Conservation (phyloP, 805 yeast genomes). For the Kluyveromyces siamensis region DNA sequence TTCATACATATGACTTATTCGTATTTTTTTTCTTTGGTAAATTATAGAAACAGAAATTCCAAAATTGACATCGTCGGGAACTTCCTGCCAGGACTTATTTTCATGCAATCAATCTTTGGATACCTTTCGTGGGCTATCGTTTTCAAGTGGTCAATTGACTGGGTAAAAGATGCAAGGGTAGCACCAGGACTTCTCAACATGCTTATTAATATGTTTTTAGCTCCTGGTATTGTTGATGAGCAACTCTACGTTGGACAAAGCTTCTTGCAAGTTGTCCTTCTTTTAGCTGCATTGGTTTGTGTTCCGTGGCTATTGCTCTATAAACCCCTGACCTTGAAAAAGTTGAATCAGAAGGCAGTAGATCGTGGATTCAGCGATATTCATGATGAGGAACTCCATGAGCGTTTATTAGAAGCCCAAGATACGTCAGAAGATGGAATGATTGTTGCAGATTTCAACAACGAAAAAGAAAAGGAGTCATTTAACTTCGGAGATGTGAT, state of each 20-base stretch:
- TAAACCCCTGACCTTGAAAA: slow-evolving; percentile 70
- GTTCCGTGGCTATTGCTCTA: slow-evolving; percentile 86
- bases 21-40: slow-evolving; percentile 73
- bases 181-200: slow-evolving; percentile 93
- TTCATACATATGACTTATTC: slow-evolving; percentile 91
- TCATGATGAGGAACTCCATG: slow-evolving; percentile 26
- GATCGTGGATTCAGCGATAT: slow-evolving; percentile 35
- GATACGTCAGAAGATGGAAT: slow-evolving; percentile 45
- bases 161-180: slow-evolving; percentile 66
- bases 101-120: slow-evolving; percentile 96
- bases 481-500: slow-evolving; percentile 85
- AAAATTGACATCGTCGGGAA: slow-evolving; percentile 81
- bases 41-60: slow-evolving; percentile 60
- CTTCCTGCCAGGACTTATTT: slow-evolving; percentile 86
- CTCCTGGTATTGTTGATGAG: slow-evolving; percentile 85
- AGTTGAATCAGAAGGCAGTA: slow-evolving; percentile 42
- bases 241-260: slow-evolving; percentile 75
- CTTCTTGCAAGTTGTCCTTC: slow-evolving; percentile 58
- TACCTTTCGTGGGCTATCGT: slow-evolving; percentile 78
- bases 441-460: slow-evolving; percentile 38
- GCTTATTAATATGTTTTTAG: slow-evolving; percentile 89
- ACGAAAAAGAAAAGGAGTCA: slow-evolving; percentile 34
- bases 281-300: slow-evolving; percentile 72
- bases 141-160: slow-evolving; percentile 91
- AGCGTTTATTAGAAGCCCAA: slow-evolving; percentile 27